Evolutionary conservation across 2,329 filamentous ascomycete genomes (phyloP).

Genomic region (Alternaria novae-zelandiae): DNA sequence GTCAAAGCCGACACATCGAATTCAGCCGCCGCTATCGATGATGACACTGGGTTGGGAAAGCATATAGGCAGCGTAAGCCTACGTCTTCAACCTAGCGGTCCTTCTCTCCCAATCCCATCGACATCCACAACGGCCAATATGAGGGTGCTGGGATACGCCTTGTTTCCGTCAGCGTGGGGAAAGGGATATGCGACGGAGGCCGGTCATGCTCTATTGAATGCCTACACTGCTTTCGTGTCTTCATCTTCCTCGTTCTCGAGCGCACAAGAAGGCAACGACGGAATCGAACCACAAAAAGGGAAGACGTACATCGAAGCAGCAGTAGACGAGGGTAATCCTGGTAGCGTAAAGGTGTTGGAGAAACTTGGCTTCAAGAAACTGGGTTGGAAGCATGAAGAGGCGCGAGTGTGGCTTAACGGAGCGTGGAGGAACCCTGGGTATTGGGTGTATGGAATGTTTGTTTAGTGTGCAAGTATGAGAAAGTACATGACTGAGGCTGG

Average conservation of each 20-base stretch:
- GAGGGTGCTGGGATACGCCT: constrained; percentile 30
- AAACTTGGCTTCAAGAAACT: constrained; percentile 35
- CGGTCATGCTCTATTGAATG: constrained; percentile 18
- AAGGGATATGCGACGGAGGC: constrained; percentile 42
- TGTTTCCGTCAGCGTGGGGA: constrained; percentile 26
- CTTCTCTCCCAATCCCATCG: constrained; percentile 2
- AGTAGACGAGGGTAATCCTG: constrained; percentile 29
- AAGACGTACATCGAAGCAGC: constrained; percentile 32
- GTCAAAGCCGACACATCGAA: background rate
- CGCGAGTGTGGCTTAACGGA: constrained; percentile 31
- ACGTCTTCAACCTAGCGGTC: constrained; percentile 7
- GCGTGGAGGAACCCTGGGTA: constrained; percentile 31
- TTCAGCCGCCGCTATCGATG: background rate
- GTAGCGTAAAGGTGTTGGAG: constrained; percentile 26
- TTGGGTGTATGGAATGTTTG: constrained; percentile 29
- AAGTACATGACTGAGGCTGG: background rate
- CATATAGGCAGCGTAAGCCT: constrained; percentile 25
- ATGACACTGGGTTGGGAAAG: background rate
- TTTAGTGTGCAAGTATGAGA: constrained; percentile 5
- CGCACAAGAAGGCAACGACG: background rate
- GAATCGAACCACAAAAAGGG: constrained; percentile 1
- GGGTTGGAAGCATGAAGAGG: constrained; percentile 28
- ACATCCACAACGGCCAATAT: constrained; percentile 8
- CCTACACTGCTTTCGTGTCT: constrained; percentile 9
- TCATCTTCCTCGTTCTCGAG: background rate